phyloP scores from a whole-genome alignment of 441 rosid species.

The Gossypium schwendimanii region DNA sequence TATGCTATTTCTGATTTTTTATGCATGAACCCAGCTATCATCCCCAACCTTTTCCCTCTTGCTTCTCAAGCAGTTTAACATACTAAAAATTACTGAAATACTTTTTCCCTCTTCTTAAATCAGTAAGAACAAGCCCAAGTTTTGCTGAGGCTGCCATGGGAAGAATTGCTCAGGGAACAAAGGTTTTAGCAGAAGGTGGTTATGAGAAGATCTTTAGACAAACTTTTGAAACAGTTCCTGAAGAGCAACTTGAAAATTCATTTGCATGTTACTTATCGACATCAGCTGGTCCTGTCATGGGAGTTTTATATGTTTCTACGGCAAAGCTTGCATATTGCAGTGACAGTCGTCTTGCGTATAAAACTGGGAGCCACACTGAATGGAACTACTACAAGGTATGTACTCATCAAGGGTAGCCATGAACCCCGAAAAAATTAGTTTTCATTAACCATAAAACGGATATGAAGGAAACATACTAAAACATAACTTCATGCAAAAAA shows the following conservation, averaged over 20 bases:
- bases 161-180: conserved; percentile 89
- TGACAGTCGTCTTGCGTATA: conserved; percentile 89
- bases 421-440: too few relatives aligned
- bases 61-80: not conserved
- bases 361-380: conserved; percentile 54
- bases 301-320: conserved; percentile 65
- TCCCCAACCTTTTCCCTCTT: not conserved
- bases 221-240: conserved; percentile 74
- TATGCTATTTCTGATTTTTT: not conserved
- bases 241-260: conserved; percentile 62
- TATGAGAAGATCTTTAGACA: conserved; percentile 80
- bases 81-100: not conserved
- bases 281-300: conserved; percentile 97
- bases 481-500: not conserved
- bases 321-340: conserved; percentile 85
- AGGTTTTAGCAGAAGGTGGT: conserved; percentile 91
- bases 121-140: conserved; percentile 91
- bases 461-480: too few relatives aligned
- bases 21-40: not conserved
- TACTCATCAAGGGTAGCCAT: not conserved
- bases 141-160: conserved; percentile 95
- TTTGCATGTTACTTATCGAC: conserved; percentile 87
- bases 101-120: not conserved
- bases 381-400: conserved; percentile 96
- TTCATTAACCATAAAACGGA: too few relatives aligned